phyloP scores from a whole-genome alignment of 108 stramenopile species.

The Chaetoceros tenuissimus region DNA sequence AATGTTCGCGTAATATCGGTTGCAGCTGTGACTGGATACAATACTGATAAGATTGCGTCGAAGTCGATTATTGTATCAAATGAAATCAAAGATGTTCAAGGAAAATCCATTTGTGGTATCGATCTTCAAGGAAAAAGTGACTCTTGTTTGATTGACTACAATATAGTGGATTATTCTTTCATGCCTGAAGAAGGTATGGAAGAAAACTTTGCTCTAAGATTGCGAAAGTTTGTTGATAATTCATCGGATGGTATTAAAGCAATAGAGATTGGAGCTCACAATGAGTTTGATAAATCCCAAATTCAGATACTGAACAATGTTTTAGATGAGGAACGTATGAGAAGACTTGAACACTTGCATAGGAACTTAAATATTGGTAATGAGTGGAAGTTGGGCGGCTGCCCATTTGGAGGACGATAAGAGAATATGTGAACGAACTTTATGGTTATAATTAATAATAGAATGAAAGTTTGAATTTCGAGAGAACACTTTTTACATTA shows the following conservation, averaged over 20 bases:
- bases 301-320: neutral
- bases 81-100: slow-evolving; percentile 1
- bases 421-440: too few relatives aligned
- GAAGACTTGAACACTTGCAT: neutral
- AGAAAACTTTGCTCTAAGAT: slow-evolving; percentile 6
- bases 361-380: neutral
- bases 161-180: slow-evolving; percentile 2
- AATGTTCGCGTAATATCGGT: slow-evolving; percentile 6
- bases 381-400: neutral
- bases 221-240: slow-evolving; percentile 3
- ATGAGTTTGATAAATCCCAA: neutral
- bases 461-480: too few relatives aligned
- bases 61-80: neutral
- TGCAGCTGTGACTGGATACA: slow-evolving; percentile 9
- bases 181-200: neutral
- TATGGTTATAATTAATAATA: too few relatives aligned
- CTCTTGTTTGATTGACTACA: neutral
- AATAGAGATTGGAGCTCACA: neutral
- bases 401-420: neutral
- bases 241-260: neutral
- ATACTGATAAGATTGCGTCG: neutral
- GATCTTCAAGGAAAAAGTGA: slow-evolving; percentile 9
- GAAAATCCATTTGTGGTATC: slow-evolving; percentile 2
- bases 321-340: neutral
- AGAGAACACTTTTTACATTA: too few relatives aligned